Evolutionary conservation across 108 stramenopile species (phyloP), one percentile per base, ranked within the genome.

Genomic region (Nitzschia sp.): DNA sequence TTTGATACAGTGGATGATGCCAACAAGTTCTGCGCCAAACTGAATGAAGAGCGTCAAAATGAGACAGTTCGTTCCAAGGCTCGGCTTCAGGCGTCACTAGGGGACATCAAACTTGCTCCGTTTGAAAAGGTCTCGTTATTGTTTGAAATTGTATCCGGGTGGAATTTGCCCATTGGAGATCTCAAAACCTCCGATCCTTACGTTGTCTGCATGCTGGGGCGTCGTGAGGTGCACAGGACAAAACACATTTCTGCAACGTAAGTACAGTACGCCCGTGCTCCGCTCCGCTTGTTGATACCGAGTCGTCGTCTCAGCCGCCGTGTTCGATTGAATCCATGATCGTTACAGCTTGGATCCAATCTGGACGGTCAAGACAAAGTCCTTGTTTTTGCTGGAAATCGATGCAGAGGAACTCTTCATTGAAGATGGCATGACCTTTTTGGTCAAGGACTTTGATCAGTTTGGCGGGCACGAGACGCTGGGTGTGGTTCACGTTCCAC

Each of bases 141-240:
- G 33, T 46, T 91, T 26, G 93, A 94, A 60, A 86, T 94, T 70
- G 86, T 89, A n/a, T 82, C 83, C 24, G 88, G 76, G 1, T 69
- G 58, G 61, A 74, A 90, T 53, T 34, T 94, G 23, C 90, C 88
- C 0, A 59, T 70, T 13, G 72, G 64, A n/a, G 93, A 90, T 76
- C 27, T 87, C 1, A 80, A 54, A 5, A 64, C 74, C 0, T 79
- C 81, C 6, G 93, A 94, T 78, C 93, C 93, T 0, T 85, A 71
- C 34, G 84, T 89, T 11, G 55, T 64, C 26, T 76, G 75, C 15
- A 54, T 59, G 28, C 74, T 91, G 51, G 80, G 84, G 59, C 71
- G 72, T 2, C 62, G 67, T 34, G 69, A 77, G 27, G 66, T 91
- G 0, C 93, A 94, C 63, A 69, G 74, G 51, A 94, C 93, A 4